These are phyloP conservation scores for Lagenaria siceraria DNA, from an alignment of 306 rosid species.

Conservation along the genomic window DNA sequence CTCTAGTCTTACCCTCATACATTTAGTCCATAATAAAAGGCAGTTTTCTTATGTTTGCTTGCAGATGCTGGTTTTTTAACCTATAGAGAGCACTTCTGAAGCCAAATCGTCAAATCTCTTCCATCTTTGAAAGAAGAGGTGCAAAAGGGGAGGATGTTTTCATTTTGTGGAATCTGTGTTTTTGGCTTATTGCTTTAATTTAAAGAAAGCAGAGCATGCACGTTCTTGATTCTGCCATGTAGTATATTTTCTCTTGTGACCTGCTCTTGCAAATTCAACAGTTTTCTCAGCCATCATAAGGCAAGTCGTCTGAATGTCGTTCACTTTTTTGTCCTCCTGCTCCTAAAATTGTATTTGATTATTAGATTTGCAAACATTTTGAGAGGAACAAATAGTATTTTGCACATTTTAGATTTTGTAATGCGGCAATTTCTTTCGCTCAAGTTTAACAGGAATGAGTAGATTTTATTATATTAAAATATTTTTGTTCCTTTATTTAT, in stretches of 20 bases:
- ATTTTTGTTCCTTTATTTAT: neutral
- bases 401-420: constrained; percentile 5
- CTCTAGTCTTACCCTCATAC: neutral
- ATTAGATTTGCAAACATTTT: neutral
- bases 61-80: neutral
- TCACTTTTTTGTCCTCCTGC: neutral
- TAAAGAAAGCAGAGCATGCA: neutral
- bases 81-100: neutral
- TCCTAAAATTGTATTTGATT: neutral
- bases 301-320: neutral
- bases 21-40: neutral
- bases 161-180: constrained; percentile 1
- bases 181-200: neutral
- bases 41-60: neutral
- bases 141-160: neutral
- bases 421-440: neutral
- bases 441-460: neutral
- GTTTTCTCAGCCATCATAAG: neutral
- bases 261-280: neutral
- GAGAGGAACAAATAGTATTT: neutral
- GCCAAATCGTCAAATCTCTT: neutral
- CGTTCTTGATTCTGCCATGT: neutral
- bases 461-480: neutral
- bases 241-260: neutral
- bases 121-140: neutral